These are phyloP conservation scores for Neonectria neomacrospora DNA, from an alignment of 2,329 filamentous ascomycete species.

Conservation along the genomic window DNA sequence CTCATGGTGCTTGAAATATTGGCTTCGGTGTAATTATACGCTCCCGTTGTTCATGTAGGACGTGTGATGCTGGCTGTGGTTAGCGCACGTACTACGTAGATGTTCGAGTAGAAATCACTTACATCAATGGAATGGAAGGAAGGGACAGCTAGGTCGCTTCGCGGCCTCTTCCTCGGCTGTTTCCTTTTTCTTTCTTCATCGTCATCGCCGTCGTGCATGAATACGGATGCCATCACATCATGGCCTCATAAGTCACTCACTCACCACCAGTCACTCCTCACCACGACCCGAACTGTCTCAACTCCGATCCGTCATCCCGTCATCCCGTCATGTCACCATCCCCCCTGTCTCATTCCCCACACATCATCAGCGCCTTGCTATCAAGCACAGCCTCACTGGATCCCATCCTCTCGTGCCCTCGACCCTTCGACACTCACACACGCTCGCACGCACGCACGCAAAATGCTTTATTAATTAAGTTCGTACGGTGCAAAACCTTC, in stretches of 20 bases:
- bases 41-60: no score
- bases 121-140: no score
- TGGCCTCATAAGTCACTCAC: not conserved
- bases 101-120: no score
- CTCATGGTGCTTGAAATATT: no score
- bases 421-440: not conserved
- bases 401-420: constrained; percentile 1
- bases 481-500: not conserved
- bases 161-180: not conserved
- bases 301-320: constrained; percentile 11
- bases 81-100: no score
- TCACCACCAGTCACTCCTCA: no score
- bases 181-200: not conserved
- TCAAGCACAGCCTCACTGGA: constrained; percentile 12
- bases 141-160: no score
- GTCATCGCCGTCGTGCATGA: constrained; percentile 1
- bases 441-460: not conserved
- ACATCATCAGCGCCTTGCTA: constrained; percentile 3
- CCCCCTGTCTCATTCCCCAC: constrained; percentile 21
- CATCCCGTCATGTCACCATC: constrained; percentile 21
- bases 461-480: not conserved
- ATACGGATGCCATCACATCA: constrained; percentile 9
- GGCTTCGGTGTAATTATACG: no score
- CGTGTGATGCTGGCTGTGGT: no score
- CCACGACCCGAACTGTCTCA: constrained; percentile 7